These are phyloP conservation scores for Berkeleyomyces rouxiae DNA, from an alignment of 2,329 filamentous ascomycete genomes.

Conservation along the genomic window DNA sequence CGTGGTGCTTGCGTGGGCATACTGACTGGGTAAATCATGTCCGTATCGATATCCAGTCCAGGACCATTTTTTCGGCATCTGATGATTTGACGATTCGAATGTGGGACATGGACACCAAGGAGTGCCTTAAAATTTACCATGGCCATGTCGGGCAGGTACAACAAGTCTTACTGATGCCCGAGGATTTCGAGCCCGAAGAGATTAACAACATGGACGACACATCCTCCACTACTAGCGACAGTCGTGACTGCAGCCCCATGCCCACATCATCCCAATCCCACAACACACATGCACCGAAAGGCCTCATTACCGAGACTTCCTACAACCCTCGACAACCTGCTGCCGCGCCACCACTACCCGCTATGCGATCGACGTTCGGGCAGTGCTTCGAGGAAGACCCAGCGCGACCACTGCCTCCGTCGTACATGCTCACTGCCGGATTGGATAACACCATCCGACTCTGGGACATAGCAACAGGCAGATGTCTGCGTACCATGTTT, in stretches of 20 bases:
- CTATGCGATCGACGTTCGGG: slow-evolving; percentile 40
- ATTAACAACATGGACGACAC: slow-evolving; percentile 35
- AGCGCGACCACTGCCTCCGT: slow-evolving; percentile 56
- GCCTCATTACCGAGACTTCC: background rate
- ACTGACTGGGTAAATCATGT: slow-evolving; percentile 96
- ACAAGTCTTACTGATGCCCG: slow-evolving; percentile 68
- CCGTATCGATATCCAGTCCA: slow-evolving; percentile 62
- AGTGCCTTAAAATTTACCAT: slow-evolving; percentile 60
- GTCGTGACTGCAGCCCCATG: slow-evolving; percentile 20
- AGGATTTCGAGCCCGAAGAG: slow-evolving; percentile 80
- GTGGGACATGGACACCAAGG: slow-evolving; percentile 78
- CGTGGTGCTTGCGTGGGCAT: slow-evolving; percentile 67
- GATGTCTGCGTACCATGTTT: slow-evolving; percentile 83
- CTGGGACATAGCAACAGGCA: slow-evolving; percentile 73
- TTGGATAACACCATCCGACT: slow-evolving; percentile 82
- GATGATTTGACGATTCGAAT: slow-evolving; percentile 84
- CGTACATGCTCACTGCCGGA: slow-evolving; percentile 85
- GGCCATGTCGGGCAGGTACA: slow-evolving; percentile 94
- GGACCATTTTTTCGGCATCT: slow-evolving; percentile 80
- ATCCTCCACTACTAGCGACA: slow-evolving; percentile 31
- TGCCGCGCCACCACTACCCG: slow-evolving; percentile 20
- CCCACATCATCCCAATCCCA: slow-evolving; percentile 14
- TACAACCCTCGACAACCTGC: background rate
- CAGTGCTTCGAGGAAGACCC: slow-evolving; percentile 43
- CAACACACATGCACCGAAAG: background rate